Conservation (phyloP, 2,329 filamentous ascomycete genomes). For the Neonectria ditissima region DNA sequence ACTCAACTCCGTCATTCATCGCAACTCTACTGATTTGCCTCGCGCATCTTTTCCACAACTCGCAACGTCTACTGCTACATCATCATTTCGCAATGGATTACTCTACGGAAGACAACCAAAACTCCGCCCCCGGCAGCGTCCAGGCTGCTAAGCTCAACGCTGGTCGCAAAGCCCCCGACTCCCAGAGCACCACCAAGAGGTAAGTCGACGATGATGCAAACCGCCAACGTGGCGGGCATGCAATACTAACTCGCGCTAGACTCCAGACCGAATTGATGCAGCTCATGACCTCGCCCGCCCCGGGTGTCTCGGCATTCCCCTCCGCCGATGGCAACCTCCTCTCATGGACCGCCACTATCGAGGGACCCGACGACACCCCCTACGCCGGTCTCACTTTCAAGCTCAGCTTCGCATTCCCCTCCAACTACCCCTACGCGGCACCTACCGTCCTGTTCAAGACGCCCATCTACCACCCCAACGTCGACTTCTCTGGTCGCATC, state of each 20-base stretch:
- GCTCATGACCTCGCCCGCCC: slow-evolving; percentile 94
- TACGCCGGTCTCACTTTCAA: slow-evolving; percentile 92
- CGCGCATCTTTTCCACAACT: slow-evolving; percentile 18
- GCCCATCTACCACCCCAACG: slow-evolving; percentile 98
- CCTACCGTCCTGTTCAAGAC: slow-evolving; percentile 97
- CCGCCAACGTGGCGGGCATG: background rate
- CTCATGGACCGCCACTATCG: slow-evolving; percentile 93
- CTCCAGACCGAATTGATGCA: slow-evolving; percentile 98
- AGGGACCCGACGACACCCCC: slow-evolving; percentile 89
- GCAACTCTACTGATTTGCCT: slow-evolving; percentile 1
- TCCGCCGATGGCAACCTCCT: slow-evolving; percentile 90
- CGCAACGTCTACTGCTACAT: slow-evolving; percentile 6
- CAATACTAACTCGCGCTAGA: slow-evolving; percentile 59
- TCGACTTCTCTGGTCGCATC: slow-evolving; percentile 96
- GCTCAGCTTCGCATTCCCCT: slow-evolving; percentile 89
- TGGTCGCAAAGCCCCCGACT: slow-evolving; percentile 70
- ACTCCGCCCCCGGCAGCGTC: slow-evolving; percentile 71
- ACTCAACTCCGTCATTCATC: slow-evolving; percentile 20
- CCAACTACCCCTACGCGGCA: slow-evolving; percentile 92
- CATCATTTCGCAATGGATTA: slow-evolving; percentile 53
- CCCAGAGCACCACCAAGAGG: slow-evolving; percentile 83
- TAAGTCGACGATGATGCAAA: slow-evolving; percentile 55
- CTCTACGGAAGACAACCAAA: slow-evolving; percentile 70
- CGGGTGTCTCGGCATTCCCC: slow-evolving; percentile 95
- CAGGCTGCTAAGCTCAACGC: slow-evolving; percentile 72